A percentile compares a stretch with the other conserved stretches of the same genome.
Evolutionary conservation across 345 rosid genomes (phyloP).

Genomic region (Salix brachista): DNA sequence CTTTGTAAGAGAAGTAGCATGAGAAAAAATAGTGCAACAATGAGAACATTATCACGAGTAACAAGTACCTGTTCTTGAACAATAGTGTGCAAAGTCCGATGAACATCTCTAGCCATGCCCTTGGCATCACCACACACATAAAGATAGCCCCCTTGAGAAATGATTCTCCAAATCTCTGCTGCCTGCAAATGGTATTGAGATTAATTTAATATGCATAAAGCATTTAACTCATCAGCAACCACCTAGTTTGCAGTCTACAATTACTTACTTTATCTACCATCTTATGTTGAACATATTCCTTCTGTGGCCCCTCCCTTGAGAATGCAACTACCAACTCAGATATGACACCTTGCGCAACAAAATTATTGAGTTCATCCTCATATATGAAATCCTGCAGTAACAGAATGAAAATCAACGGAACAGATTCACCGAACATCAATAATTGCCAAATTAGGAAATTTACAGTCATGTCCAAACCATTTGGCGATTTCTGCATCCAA

Average conservation of each 20-base stretch:
- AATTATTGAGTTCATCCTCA: constrained; percentile 29
- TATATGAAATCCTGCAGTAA: constrained; percentile 27
- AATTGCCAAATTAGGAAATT: neutral
- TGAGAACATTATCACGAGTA: too few relatives aligned
- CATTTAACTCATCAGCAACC: neutral
- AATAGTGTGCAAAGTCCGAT: constrained; percentile 29
- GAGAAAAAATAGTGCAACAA: neutral
- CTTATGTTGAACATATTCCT: constrained; percentile 33
- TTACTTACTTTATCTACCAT: constrained; percentile 22
- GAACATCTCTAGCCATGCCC: constrained; percentile 37
- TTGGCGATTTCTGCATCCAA: constrained; percentile 32
- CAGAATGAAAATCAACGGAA: neutral
- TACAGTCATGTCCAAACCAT: constrained; percentile 15
- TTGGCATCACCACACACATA: constrained; percentile 37
- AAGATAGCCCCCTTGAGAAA: constrained; percentile 26
- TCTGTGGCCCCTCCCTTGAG: constrained; percentile 33
- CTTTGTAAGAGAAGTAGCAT: neutral
- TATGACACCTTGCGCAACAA: constrained; percentile 25
- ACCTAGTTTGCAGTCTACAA: neutral
- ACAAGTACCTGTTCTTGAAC: constrained; percentile 30
- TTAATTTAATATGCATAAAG: neutral
- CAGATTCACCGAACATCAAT: neutral
- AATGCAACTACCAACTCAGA: constrained; percentile 29
- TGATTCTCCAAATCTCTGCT: constrained; percentile 22
- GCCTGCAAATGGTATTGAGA: constrained; percentile 17